phyloP scores from a whole-genome alignment of 805 yeast genomes.

The Pichia exigua region DNA sequence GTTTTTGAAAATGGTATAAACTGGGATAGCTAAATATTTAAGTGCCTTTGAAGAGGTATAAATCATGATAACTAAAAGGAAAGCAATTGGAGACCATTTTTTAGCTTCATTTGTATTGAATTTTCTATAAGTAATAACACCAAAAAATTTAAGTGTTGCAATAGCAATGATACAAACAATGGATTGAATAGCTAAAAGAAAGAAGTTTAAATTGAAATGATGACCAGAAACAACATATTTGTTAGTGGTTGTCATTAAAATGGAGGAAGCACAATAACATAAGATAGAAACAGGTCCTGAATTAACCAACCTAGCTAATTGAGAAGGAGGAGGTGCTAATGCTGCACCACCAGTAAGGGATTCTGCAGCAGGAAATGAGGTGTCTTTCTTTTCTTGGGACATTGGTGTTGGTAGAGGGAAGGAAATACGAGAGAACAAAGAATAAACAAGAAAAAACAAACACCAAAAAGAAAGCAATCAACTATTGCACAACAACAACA shows the following conservation, averaged over 20 bases:
- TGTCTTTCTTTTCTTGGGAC: slow-evolving; percentile 6
- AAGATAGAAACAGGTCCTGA: slow-evolving; percentile 63
- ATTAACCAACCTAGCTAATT: slow-evolving; percentile 31
- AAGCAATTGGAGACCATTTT: slow-evolving; percentile 93
- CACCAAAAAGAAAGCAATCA: background rate
- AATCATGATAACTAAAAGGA: slow-evolving; percentile 85
- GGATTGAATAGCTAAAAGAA: slow-evolving; percentile 83
- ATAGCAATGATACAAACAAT: slow-evolving; percentile 73
- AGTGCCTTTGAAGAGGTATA: slow-evolving; percentile 95
- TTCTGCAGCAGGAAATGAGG: slow-evolving; percentile 10
- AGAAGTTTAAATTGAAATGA: slow-evolving; percentile 72
- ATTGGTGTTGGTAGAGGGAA: background rate
- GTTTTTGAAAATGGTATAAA: slow-evolving; percentile 96
- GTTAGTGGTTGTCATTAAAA: slow-evolving; percentile 95
- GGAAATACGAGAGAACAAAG: background rate
- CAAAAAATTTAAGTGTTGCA: slow-evolving; percentile 60
- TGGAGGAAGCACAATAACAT: slow-evolving; percentile 88
- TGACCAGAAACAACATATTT: slow-evolving; percentile 82
- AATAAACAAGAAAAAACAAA: background rate
- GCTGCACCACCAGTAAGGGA: slow-evolving; percentile 10
- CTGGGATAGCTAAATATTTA: slow-evolving; percentile 86
- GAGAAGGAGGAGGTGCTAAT: slow-evolving; percentile 13
- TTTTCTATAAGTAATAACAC: slow-evolving; percentile 79
- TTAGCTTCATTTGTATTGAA: slow-evolving; percentile 82
- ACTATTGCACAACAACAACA: background rate